A percentile compares a stretch with the other conserved stretches of the same genome.
phyloP scores from a whole-genome alignment of 257 asterid species.

The Agastache rugosa region DNA sequence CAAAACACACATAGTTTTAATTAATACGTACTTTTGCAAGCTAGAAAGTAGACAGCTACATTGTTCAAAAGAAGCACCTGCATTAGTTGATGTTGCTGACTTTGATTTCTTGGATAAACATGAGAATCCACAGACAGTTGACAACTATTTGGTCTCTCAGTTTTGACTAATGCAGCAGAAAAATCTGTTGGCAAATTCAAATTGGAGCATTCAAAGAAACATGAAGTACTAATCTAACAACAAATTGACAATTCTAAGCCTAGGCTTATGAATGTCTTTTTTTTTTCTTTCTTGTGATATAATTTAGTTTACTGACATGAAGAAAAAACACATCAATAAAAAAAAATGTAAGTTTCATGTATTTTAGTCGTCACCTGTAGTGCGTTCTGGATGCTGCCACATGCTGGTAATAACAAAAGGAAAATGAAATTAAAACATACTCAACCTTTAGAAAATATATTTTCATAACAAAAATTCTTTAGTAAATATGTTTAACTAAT shows the following conservation, averaged over 20 bases:
- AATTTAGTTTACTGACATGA: background rate
- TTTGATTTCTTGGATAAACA: slow-evolving; percentile 30
- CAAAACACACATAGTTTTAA: background rate
- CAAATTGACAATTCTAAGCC: background rate
- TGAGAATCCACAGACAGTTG: slow-evolving; percentile 28
- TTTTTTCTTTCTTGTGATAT: too few species aligned
- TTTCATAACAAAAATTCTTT: background rate
- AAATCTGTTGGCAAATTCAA: background rate
- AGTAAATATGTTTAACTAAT: background rate
- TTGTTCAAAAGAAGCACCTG: slow-evolving; percentile 36
- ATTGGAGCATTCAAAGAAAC: background rate
- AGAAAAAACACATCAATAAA: background rate
- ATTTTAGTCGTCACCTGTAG: slow-evolving; percentile 32
- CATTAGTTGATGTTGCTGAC: slow-evolving; percentile 30
- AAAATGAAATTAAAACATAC: background rate
- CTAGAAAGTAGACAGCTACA: slow-evolving; percentile 3
- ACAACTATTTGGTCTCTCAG: slow-evolving; percentile 29
- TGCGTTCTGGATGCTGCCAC: slow-evolving; percentile 34
- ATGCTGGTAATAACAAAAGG: slow-evolving; percentile 14
- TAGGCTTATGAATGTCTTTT: too few species aligned
- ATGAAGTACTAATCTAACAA: background rate
- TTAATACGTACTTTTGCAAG: background rate
- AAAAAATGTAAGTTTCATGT: background rate
- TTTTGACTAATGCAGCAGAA: slow-evolving; percentile 4
- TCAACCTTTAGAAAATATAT: slow-evolving; percentile 12